phyloP scores from a whole-genome alignment of 176 grass and related monocot genomes.

The Eremochloa ophiuroides region DNA sequence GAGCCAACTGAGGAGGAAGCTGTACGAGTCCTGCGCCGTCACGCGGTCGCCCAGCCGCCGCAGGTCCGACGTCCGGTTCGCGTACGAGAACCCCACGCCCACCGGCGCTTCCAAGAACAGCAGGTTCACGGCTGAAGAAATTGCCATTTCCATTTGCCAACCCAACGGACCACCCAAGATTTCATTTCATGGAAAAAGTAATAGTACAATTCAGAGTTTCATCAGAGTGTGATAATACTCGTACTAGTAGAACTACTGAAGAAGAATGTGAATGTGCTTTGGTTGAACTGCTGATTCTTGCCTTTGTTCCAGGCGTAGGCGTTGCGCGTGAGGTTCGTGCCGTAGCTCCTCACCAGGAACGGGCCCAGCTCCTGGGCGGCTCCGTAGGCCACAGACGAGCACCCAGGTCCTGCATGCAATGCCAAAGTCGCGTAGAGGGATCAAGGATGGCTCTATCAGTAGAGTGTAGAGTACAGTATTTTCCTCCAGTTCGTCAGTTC shows the following conservation, averaged over 20 bases:
- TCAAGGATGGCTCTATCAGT: neutral
- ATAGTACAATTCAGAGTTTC: neutral
- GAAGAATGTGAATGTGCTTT: neutral
- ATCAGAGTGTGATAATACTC: neutral
- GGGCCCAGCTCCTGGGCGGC: constrained; percentile 91
- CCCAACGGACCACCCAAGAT: neutral
- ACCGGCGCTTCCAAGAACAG: constrained; percentile 90
- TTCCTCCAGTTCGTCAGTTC: too few species aligned
- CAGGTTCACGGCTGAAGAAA: constrained; percentile 64
- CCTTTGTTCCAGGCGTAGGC: constrained; percentile 93
- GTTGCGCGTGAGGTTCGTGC: constrained; percentile 64
- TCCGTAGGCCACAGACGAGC: constrained; percentile 83
- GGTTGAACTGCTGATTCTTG: constrained; percentile 17
- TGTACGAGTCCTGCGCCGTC: constrained; percentile 69
- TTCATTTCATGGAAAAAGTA: neutral
- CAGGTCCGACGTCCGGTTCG: constrained; percentile 67
- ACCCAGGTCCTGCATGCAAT: constrained; percentile 64
- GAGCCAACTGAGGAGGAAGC: constrained; percentile 78
- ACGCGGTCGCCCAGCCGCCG: constrained; percentile 60
- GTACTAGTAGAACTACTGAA: neutral
- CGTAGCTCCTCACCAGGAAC: constrained; percentile 56
- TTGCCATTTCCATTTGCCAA: neutral
- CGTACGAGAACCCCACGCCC: constrained; percentile 94
- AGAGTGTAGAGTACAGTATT: too few species aligned
- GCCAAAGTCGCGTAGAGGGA: too few species aligned